Conservation (phyloP, 192 early-diverging fungal species). For the Mortierella hygrophila region DNA sequence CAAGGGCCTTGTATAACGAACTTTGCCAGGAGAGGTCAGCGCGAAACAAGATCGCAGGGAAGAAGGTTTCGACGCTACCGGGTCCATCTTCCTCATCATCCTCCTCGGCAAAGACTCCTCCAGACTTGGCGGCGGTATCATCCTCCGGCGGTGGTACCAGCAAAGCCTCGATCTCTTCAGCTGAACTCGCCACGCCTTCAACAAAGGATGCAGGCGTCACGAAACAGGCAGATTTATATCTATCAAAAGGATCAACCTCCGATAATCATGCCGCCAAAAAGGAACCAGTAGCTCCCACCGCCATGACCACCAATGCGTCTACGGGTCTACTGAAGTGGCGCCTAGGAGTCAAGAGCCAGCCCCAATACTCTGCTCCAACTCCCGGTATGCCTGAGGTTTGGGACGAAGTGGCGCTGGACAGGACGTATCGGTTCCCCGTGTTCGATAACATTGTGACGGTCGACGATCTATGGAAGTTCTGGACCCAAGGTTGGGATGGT, state of each 20-base stretch:
- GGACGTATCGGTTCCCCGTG: background rate
- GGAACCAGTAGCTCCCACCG: background rate
- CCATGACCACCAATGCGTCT: no score
- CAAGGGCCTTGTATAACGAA: background rate
- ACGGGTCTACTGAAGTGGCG: background rate
- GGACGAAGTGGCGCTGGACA: background rate
- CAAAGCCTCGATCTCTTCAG: background rate
- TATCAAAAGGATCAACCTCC: background rate
- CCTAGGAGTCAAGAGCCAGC: background rate
- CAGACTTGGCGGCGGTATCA: background rate
- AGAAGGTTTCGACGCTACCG: background rate
- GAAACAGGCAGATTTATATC: background rate
- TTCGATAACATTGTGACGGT: background rate
- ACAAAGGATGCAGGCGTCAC: background rate
- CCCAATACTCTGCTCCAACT: background rate
- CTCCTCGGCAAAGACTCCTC: background rate
- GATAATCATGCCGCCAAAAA: background rate
- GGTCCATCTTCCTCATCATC: background rate
- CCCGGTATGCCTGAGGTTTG: background rate
- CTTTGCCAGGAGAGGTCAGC: background rate
- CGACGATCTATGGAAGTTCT: background rate
- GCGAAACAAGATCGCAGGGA: background rate
- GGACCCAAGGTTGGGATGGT: background rate
- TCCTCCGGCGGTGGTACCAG: background rate
- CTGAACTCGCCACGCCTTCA: background rate